Conservation (phyloP, 139 green algal genomes). For the Tetraselmis striata region DNA sequence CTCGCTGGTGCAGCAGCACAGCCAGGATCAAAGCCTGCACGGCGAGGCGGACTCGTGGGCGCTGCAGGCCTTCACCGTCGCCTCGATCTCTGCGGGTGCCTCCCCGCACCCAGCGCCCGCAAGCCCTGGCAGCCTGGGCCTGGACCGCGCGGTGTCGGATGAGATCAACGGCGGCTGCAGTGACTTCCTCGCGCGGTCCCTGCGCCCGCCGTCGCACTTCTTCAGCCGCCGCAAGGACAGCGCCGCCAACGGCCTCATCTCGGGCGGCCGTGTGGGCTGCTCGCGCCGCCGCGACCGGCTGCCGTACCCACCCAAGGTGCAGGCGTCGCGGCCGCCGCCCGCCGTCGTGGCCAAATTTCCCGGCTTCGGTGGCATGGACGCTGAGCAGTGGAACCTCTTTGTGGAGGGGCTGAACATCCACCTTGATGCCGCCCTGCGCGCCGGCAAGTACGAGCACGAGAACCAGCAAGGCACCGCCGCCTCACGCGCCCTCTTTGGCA, state of each 20-base stretch:
- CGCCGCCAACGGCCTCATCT: not conserved
- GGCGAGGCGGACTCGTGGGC: not conserved
- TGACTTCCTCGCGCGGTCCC: slow-evolving; percentile 1
- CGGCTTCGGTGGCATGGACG: not conserved
- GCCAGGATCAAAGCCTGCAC: not conserved
- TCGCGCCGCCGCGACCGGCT: not conserved
- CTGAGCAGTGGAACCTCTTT: slow-evolving; percentile 3
- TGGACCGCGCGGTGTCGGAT: too few species aligned
- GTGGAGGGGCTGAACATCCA: not conserved
- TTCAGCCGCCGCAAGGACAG: not conserved
- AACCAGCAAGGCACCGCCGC: not conserved
- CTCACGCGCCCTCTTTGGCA: not conserved
- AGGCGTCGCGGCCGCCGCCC: not conserved
- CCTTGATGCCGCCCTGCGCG: not conserved
- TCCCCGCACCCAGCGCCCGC: not conserved
- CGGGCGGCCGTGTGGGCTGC: not conserved
- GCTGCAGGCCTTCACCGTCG: not conserved
- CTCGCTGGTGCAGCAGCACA: not conserved
- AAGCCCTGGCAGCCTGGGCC: too few species aligned
- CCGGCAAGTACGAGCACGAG: not conserved
- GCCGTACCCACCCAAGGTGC: slow-evolving; percentile 1
- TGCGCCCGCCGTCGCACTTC: slow-evolving; percentile 1
- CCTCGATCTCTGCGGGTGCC: not conserved
- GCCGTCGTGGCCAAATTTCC: not conserved
- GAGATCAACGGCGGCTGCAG: too few species aligned